Conservation (phyloP, 345 rosid species). For the Garcia nutans region DNA sequence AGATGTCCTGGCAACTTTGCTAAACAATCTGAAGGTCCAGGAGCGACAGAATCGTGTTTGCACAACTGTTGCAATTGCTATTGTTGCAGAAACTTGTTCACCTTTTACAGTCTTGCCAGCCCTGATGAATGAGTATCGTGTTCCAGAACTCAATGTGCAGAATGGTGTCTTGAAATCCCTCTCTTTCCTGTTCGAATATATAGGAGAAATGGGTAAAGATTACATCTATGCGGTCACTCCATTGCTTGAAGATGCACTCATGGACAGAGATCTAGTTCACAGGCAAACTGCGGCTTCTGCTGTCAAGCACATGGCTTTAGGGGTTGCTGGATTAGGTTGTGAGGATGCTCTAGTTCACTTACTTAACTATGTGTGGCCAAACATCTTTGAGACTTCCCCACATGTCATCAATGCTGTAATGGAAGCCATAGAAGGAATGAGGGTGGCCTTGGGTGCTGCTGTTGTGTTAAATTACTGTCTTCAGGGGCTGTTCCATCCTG, state of each 20-base stretch:
- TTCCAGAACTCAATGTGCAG: conserved; percentile 97
- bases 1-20: conserved; percentile 89
- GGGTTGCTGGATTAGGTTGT: conserved; percentile 97
- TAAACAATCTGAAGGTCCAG: conserved; percentile 98
- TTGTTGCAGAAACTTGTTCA: conserved; percentile 96
- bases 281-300: conserved; percentile 99
- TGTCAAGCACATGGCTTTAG: conserved; percentile 96
- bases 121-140: conserved; percentile 95
- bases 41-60: conserved; percentile 99
- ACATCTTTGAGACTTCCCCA: conserved; percentile 97
- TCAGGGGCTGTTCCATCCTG: conserved; percentile 98
- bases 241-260: conserved; percentile 92
- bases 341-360: conserved; percentile 93
- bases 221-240: conserved; percentile 98
- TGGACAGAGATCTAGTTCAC: conserved; percentile 97
- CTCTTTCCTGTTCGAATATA: conserved; percentile 93
- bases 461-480: conserved; percentile 86
- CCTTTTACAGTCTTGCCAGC: conserved; percentile 97
- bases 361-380: conserved; percentile 96
- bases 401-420: conserved; percentile 96
- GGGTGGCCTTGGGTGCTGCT: conserved; percentile 92
- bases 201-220: conserved; percentile 99
- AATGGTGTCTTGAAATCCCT: conserved; percentile 96
- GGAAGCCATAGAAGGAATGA: conserved; percentile 98
- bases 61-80: conserved; percentile 97